Evolutionary conservation across 1,284 basidiomycete species (phyloP).

Genomic region (Ganoderma leucocontextum): DNA sequence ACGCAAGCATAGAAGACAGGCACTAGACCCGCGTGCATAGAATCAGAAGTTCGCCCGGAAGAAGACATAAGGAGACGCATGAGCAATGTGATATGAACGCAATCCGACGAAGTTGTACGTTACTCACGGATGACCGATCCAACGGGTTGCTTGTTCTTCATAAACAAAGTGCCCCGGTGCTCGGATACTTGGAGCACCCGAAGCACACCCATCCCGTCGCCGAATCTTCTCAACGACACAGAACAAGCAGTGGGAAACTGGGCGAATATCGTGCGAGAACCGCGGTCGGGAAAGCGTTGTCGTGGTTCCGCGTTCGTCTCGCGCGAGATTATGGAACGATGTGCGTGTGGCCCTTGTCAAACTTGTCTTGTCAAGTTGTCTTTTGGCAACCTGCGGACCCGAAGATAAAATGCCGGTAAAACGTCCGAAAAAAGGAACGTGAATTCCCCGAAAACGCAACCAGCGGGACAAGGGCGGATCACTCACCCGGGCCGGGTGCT

Average conservation of each 20-base stretch:
- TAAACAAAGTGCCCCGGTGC: neutral
- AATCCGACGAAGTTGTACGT: neutral
- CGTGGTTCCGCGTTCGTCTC: neutral
- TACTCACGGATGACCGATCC: neutral
- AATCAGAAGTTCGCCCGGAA: neutral
- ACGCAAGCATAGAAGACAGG: neutral
- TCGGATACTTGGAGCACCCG: neutral
- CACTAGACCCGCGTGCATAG: neutral
- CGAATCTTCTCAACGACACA: neutral
- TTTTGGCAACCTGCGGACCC: conserved; percentile 3
- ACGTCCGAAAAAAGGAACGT: neutral
- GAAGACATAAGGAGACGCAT: neutral
- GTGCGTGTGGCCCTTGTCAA: neutral
- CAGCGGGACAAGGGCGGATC: neutral
- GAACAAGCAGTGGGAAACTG: neutral
- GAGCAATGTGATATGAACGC: neutral
- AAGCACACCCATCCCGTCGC: neutral
- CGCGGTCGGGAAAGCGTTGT: neutral
- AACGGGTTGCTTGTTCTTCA: neutral
- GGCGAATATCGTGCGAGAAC: neutral
- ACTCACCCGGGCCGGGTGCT: neutral
- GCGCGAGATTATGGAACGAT: neutral
- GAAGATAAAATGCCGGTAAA: conserved; percentile 2
- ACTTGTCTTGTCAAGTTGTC: neutral
- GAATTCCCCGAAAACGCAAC: neutral